Percentiles rank a stretch among this genome's conserved stretches.
These are phyloP conservation scores for Alternaria triticimaculans DNA, from an alignment of 2,329 filamentous ascomycete genomes.

Conservation along the genomic window DNA sequence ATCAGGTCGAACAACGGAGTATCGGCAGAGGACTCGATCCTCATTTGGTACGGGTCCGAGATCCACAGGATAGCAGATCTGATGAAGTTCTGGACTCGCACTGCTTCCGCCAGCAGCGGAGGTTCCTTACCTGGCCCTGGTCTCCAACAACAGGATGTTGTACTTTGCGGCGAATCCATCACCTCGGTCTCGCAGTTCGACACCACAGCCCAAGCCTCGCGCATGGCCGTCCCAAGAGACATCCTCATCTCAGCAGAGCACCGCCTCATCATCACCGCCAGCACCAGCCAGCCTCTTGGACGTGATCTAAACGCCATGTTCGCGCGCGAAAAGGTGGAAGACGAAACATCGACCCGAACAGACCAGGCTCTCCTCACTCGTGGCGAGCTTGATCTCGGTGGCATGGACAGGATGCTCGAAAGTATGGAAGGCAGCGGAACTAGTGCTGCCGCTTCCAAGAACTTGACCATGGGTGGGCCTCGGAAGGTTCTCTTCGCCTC, in stretches of 20 bases:
- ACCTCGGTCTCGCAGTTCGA: constrained; percentile 54
- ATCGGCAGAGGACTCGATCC: constrained; percentile 52
- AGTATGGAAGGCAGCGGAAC: constrained; percentile 39
- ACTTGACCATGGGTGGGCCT: constrained; percentile 38
- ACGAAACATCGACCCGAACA: constrained; percentile 34
- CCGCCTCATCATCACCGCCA: constrained; percentile 52
- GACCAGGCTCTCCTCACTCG: constrained; percentile 54
- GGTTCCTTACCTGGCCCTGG: constrained; percentile 51
- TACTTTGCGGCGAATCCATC: constrained; percentile 52
- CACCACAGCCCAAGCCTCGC: constrained; percentile 47
- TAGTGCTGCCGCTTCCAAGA: constrained; percentile 27
- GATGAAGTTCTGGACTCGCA: constrained; percentile 54
- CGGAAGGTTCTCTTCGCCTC: constrained; percentile 47
- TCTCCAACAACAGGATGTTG: constrained; percentile 51
- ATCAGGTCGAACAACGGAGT: constrained; percentile 38
- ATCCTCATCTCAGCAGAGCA: constrained; percentile 54
- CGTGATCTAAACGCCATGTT: constrained; percentile 38
- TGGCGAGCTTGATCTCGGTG: constrained; percentile 56
- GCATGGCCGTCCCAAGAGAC: constrained; percentile 54
- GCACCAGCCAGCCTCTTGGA: constrained; percentile 38
- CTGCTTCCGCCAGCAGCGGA: constrained; percentile 41
- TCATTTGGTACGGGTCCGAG: constrained; percentile 56
- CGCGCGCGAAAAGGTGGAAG: constrained; percentile 37
- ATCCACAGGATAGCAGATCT: constrained; percentile 55
- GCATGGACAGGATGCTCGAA: constrained; percentile 56